Conservation (phyloP, 768 basidiomycete species). For the Amanita muscaria region DNA sequence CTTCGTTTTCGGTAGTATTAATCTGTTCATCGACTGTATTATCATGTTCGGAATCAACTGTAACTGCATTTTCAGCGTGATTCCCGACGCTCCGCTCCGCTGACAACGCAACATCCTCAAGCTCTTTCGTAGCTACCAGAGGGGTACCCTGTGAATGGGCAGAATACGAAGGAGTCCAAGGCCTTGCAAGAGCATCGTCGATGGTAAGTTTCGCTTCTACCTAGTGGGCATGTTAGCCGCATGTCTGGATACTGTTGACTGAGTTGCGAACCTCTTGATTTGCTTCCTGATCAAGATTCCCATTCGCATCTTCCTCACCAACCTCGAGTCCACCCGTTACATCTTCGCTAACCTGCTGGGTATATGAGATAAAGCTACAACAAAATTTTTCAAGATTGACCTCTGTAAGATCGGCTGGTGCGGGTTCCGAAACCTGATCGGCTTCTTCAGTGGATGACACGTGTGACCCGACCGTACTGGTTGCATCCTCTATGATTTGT, state of each 20-base stretch:
- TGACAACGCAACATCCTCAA: neutral
- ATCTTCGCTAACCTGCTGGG: neutral
- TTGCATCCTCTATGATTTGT: too few relatives aligned
- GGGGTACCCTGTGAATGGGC: slow-evolving; percentile 32
- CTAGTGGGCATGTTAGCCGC: neutral
- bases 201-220: neutral
- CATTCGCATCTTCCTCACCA: neutral
- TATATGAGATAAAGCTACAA: too few relatives aligned
- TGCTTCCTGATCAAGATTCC: neutral
- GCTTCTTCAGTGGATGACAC: too few relatives aligned
- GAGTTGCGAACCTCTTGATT: neutral
- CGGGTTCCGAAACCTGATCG: neutral
- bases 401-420: neutral
- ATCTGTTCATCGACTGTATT: neutral
- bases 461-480: too few relatives aligned
- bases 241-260: too few relatives aligned
- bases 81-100: too few relatives aligned
- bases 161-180: slow-evolving; percentile 35
- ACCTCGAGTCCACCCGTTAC: neutral
- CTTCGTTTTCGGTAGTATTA: too few relatives aligned
- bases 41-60: neutral
- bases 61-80: too few relatives aligned
- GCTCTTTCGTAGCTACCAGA: neutral
- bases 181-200: slow-evolving; percentile 9
- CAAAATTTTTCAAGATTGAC: neutral